Percentiles rank a stretch among this genome's conserved stretches.
Conservation (phyloP, 192 early-diverging fungal species). For the Neocallimastix lanati region DNA sequence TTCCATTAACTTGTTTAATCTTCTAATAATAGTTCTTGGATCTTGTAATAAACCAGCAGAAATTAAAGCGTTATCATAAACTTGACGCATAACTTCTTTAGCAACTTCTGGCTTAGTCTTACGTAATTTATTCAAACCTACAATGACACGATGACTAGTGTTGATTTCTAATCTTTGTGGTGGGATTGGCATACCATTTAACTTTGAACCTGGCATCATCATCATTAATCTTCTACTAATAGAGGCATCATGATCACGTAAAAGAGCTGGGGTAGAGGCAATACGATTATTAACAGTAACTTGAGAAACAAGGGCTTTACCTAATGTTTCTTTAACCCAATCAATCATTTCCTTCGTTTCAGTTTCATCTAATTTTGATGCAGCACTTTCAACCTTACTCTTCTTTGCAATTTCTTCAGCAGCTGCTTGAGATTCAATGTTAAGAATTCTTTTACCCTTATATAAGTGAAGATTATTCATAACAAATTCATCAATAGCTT, state of each 20-base stretch:
- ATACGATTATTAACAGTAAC: constrained; percentile 53
- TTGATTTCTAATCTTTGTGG: constrained; percentile 61
- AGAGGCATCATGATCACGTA: constrained; percentile 52
- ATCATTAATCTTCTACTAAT: constrained; percentile 48
- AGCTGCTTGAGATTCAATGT: not conserved
- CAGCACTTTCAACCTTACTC: not conserved
- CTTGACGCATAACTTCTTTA: constrained; percentile 46
- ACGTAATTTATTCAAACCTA: constrained; percentile 39
- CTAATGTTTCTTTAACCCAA: constrained; percentile 45
- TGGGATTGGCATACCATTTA: constrained; percentile 28
- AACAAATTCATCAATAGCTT: constrained; percentile 6
- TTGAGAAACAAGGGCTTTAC: constrained; percentile 33
- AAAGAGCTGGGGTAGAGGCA: constrained; percentile 53
- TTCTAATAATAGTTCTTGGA: constrained; percentile 55
- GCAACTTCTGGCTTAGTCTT: constrained; percentile 37
- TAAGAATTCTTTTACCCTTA: constrained; percentile 5
- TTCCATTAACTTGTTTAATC: constrained; percentile 27
- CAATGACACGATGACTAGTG: constrained; percentile 45
- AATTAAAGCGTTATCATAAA: constrained; percentile 55
- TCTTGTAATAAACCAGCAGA: constrained; percentile 52
- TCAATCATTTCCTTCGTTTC: constrained; percentile 24
- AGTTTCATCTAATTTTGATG: constrained; percentile 12
- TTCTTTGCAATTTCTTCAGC: not conserved
- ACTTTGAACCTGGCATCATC: constrained; percentile 37
- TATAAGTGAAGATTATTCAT: constrained; percentile 2